Conservation (phyloP, 2,329 filamentous ascomycete species). For the Xylariaceae sp. region DNA sequence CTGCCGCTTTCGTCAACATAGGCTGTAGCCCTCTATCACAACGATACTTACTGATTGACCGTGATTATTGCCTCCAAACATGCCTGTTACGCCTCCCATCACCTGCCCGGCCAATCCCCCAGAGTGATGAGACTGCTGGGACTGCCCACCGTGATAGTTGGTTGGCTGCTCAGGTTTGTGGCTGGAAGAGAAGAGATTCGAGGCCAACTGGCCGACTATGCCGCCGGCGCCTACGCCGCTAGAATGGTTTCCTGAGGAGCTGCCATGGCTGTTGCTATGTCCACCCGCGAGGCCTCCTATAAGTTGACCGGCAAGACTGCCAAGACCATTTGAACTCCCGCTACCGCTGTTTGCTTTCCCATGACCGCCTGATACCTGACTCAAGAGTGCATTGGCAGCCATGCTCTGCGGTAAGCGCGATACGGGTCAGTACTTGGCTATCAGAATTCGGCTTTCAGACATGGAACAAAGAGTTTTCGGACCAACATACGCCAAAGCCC, state of each 20-base stretch:
- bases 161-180: slow-evolving; percentile 47
- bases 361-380: slow-evolving; percentile 44
- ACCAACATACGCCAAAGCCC: slow-evolving; percentile 60
- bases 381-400: slow-evolving; percentile 56
- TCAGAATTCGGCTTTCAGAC: slow-evolving; percentile 14
- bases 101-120: slow-evolving; percentile 52
- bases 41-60: slow-evolving; percentile 37
- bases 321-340: slow-evolving; percentile 40
- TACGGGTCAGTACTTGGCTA: slow-evolving; percentile 22
- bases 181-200: slow-evolving; percentile 50
- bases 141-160: slow-evolving; percentile 20
- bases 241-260: slow-evolving; percentile 24
- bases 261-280: slow-evolving; percentile 24
- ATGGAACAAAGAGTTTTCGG: slow-evolving; percentile 9
- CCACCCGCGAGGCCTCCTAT: slow-evolving; percentile 28
- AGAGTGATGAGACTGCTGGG: slow-evolving; percentile 36
- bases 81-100: slow-evolving; percentile 53
- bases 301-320: slow-evolving; percentile 48
- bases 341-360: slow-evolving; percentile 38
- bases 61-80: slow-evolving; percentile 49
- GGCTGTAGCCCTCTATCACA: background rate
- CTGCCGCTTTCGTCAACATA: slow-evolving; percentile 27
- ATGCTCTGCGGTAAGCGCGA: slow-evolving; percentile 44
- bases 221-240: slow-evolving; percentile 41
- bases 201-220: slow-evolving; percentile 56